Evolutionary conservation across 2,329 filamentous ascomycete species (phyloP).

Genomic region (Curvularia eragrostidis): DNA sequence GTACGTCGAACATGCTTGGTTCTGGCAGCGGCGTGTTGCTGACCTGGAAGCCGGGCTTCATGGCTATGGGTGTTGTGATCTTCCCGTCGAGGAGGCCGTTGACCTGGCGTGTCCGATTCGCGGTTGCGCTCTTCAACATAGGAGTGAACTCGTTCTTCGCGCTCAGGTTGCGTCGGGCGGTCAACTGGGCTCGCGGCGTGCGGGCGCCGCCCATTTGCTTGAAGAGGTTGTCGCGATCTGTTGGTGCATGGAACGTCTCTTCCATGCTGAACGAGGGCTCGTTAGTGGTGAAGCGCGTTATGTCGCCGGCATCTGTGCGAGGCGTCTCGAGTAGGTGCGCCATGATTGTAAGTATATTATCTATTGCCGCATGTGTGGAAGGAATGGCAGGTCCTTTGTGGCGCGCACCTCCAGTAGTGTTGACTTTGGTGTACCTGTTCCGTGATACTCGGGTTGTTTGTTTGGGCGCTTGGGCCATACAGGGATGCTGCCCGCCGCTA

Average conservation of each 20-base stretch:
- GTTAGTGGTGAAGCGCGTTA: slow-evolving; percentile 72
- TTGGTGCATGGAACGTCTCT: slow-evolving; percentile 78
- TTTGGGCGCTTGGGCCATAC: slow-evolving; percentile 25
- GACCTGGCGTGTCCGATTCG: slow-evolving; percentile 63
- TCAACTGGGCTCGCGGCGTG: slow-evolving; percentile 79
- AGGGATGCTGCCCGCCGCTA: slow-evolving; percentile 16
- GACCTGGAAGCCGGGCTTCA: slow-evolving; percentile 67
- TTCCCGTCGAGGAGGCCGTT: slow-evolving; percentile 49
- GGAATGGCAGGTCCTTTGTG: slow-evolving; percentile 24
- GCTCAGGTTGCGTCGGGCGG: slow-evolving; percentile 59
- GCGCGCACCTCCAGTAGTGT: slow-evolving; percentile 23
- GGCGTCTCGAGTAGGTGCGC: slow-evolving; percentile 76
- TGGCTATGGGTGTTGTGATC: slow-evolving; percentile 68
- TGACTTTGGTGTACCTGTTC: slow-evolving; percentile 12
- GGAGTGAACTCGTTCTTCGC: slow-evolving; percentile 87
- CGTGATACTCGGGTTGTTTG: slow-evolving; percentile 29
- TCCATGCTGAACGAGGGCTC: slow-evolving; percentile 85
- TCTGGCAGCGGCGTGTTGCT: slow-evolving; percentile 79
- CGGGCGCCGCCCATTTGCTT: slow-evolving; percentile 70
- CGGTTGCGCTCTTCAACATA: slow-evolving; percentile 81
- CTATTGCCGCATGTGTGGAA: slow-evolving; percentile 41
- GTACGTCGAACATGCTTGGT: slow-evolving; percentile 65
- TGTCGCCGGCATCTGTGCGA: slow-evolving; percentile 82
- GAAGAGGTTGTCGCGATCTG: slow-evolving; percentile 76
- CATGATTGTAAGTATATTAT: slow-evolving; percentile 45